Conservation (phyloP, 169 alveolate species). For the Plasmodium billcollinsi region DNA sequence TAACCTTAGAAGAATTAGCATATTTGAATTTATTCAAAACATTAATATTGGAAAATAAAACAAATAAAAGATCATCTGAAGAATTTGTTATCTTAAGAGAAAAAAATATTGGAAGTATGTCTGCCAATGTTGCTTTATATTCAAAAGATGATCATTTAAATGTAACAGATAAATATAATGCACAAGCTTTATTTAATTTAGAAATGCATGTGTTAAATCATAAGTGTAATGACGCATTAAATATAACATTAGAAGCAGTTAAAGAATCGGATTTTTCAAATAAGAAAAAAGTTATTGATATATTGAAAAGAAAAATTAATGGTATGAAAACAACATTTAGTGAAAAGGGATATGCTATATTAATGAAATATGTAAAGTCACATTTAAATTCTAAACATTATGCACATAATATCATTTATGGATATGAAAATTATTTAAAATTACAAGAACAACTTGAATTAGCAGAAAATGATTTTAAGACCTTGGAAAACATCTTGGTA, state of each 20-base stretch:
- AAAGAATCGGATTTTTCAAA: conserved; percentile 80
- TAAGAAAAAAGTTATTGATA: conserved; percentile 82
- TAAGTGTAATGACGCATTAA: conserved; percentile 80
- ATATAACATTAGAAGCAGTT: conserved; percentile 79
- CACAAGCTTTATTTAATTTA: conserved; percentile 79
- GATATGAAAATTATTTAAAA: conserved; percentile 78
- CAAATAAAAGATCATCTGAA: conserved; percentile 80
- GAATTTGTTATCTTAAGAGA: conserved; percentile 81
- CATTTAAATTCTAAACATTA: conserved; percentile 79
- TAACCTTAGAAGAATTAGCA: conserved; percentile 81
- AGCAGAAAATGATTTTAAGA: conserved; percentile 81
- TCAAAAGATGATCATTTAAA: conserved; percentile 77
- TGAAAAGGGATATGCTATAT: conserved; percentile 76
- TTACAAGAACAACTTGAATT: conserved; percentile 76
- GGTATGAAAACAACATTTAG: conserved; percentile 76
- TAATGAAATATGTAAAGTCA: conserved; percentile 75
- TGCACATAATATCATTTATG: conserved; percentile 80
- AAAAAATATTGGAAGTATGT: conserved; percentile 80
- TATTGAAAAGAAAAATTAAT: conserved; percentile 78
- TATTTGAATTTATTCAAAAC: conserved; percentile 79
- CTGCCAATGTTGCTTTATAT: conserved; percentile 76
- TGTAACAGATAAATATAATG: conserved; percentile 77
- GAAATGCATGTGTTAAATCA: conserved; percentile 81
- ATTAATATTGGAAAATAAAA: conserved; percentile 82
- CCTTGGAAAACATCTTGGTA: conserved; percentile 74